Base-by-base conservation (phyloP, 1,139 yeast species). In the Entelexis paramagnoliae region DNA sequence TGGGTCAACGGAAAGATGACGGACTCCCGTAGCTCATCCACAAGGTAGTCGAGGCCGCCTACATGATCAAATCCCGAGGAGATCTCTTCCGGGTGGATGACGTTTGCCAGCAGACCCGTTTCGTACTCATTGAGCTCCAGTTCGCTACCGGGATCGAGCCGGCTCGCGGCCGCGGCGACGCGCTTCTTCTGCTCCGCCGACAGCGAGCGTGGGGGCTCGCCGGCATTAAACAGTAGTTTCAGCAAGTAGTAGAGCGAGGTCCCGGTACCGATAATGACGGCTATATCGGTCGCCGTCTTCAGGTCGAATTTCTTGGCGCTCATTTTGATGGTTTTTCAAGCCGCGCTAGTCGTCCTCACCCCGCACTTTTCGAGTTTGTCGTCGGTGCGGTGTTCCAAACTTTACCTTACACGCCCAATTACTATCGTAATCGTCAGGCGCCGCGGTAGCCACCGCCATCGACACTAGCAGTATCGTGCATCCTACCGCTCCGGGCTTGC, bases 1-100 rank as follows among this genome's bases (percentile, higher is more conserved):
- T 73, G 81, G 1, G 95, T 88, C 51, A 91, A 72, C 0, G 98
- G 98, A 61, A 85, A 80, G 48, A 91, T 77, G 10, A 91, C 95
- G 50, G 89, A 78, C 66, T 91, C 98, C 59, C 85, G 75, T 49
- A 91, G 72, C 59, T 89, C 97, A 54, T 82, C 91, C 36, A 91
- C 78, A 45, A 87, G 83, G 17, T 72, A 73, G 54, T 85, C 91
- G 45, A 91, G 72, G 0, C 98, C 98, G 28, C 97, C 98, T 51
- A 91, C 78, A 64, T 89, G 96, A 44, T 73, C 73, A 64, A 89
- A 89, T 16, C 79, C 74, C 4, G 83, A 82, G 22, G 76, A 74
- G 46, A 91, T 83, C 58, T 89, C 97, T 2, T 79, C 81, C 0
- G 97, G 95, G 2, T 87, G 78, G 8, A 89, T 81, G 46, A 89